Evolutionary conservation across 2,329 filamentous ascomycete species (phyloP).

Genomic region (Pseudocercospora ulei): DNA sequence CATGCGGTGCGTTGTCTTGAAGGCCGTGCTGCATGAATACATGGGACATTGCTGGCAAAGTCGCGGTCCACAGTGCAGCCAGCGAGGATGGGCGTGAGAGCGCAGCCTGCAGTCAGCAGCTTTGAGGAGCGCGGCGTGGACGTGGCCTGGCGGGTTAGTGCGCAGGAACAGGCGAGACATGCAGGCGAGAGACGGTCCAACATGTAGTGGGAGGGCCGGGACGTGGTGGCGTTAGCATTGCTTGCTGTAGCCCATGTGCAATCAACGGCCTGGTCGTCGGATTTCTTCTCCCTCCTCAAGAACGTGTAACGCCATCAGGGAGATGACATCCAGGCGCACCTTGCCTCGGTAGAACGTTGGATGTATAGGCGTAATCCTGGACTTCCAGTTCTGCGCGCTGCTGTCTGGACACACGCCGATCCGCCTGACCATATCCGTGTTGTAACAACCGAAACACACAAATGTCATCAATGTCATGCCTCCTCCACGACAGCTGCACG

Average conservation of each 20-base stretch:
- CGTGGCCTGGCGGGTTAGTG: conserved; percentile 8
- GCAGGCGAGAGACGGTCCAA: conserved; percentile 6
- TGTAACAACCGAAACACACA: too few species aligned
- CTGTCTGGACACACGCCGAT: too few species aligned
- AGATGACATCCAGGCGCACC: conserved; percentile 5
- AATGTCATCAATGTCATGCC: conserved; percentile 1
- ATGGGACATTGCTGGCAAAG: background rate
- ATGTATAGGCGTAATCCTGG: too few species aligned
- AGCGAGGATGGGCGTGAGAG: background rate
- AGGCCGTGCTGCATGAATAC: background rate
- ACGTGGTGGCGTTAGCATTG: conserved; percentile 5
- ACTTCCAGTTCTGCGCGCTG: too few species aligned
- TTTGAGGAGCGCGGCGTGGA: conserved; percentile 13
- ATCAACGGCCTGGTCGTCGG: conserved; percentile 2
- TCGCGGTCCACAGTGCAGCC: background rate
- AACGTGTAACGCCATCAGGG: conserved; percentile 4
- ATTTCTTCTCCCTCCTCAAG: conserved; percentile 1
- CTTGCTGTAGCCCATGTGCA: conserved; percentile 2
- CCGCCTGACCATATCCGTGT: too few species aligned
- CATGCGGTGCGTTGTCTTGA: background rate
- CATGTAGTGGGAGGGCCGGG: conserved; percentile 1
- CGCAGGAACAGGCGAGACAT: conserved; percentile 19
- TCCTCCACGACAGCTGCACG: conserved; percentile 18
- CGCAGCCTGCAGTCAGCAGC: background rate
- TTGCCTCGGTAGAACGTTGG: too few species aligned